phyloP scores from a whole-genome alignment of 768 basidiomycete genomes.

The Fomitopsis serialis region DNA sequence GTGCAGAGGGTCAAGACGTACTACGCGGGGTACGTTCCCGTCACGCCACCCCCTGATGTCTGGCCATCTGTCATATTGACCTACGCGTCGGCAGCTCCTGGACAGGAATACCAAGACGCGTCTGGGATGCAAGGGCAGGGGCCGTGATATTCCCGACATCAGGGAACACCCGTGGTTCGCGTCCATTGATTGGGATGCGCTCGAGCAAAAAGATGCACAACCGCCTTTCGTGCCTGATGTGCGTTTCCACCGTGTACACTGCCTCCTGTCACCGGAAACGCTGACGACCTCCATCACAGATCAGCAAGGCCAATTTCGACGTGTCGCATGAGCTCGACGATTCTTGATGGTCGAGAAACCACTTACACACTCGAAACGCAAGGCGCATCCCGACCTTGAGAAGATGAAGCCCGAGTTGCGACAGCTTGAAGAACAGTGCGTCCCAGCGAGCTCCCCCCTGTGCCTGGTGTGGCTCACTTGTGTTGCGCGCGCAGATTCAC shows the following conservation, averaged over 20 bases:
- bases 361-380: constrained; percentile 90
- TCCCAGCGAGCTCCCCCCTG: neutral
- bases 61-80: neutral
- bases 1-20: constrained; percentile 58
- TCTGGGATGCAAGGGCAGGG: constrained; percentile 71
- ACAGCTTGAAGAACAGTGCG: constrained; percentile 86
- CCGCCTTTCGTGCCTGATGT: constrained; percentile 94
- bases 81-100: constrained; percentile 52
- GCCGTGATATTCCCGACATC: constrained; percentile 73
- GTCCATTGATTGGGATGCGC: constrained; percentile 70
- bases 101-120: constrained; percentile 76
- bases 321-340: constrained; percentile 97
- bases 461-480: neutral
- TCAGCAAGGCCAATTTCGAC: constrained; percentile 97
- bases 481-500: constrained; percentile 58
- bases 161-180: constrained; percentile 83
- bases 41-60: neutral
- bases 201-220: constrained; percentile 63
- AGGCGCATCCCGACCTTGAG: constrained; percentile 79
- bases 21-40: constrained; percentile 54
- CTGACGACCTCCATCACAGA: constrained; percentile 37
- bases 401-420: constrained; percentile 89
- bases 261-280: neutral
- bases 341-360: constrained; percentile 97
- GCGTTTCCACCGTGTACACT: constrained; percentile 29